phyloP scores from a whole-genome alignment of 2,329 filamentous ascomycete genomes.

The Monosporascus ibericus region DNA sequence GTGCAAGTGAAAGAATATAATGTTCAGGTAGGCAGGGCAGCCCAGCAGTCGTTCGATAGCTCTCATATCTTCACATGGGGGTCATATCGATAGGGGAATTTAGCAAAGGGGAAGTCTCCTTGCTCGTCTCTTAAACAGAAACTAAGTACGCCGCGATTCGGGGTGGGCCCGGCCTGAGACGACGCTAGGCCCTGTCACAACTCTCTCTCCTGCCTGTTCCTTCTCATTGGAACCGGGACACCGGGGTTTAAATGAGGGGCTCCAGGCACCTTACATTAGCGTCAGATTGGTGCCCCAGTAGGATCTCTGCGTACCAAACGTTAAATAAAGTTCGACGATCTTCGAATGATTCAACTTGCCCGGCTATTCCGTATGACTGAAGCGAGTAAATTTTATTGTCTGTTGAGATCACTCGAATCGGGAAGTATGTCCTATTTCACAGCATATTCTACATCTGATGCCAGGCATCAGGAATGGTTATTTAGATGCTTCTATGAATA shows the following conservation, averaged over 20 bases:
- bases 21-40: conserved; percentile 3
- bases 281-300: not conserved
- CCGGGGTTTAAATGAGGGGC: not conserved
- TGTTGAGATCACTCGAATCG: too few species aligned
- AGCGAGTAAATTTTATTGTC: too few species aligned
- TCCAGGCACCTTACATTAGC: not conserved
- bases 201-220: not conserved
- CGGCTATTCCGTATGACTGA: too few species aligned
- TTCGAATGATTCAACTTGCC: too few species aligned
- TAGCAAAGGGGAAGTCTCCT: not conserved
- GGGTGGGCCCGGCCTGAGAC: not conserved
- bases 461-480: too few species aligned
- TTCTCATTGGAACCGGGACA: not conserved
- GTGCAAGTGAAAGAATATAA: not conserved
- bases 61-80: not conserved
- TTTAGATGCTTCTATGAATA: too few species aligned
- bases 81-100: conserved; percentile 7
- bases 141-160: not conserved
- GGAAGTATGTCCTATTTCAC: too few species aligned
- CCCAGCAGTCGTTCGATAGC: not conserved
- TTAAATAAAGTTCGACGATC: too few species aligned
- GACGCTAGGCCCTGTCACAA: not conserved
- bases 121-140: not conserved
- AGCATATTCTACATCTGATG: too few species aligned
- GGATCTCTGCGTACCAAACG: not conserved